phyloP scores from a whole-genome alignment of 2,329 filamentous ascomycete genomes.

The Phaeosphaeria sp. region DNA sequence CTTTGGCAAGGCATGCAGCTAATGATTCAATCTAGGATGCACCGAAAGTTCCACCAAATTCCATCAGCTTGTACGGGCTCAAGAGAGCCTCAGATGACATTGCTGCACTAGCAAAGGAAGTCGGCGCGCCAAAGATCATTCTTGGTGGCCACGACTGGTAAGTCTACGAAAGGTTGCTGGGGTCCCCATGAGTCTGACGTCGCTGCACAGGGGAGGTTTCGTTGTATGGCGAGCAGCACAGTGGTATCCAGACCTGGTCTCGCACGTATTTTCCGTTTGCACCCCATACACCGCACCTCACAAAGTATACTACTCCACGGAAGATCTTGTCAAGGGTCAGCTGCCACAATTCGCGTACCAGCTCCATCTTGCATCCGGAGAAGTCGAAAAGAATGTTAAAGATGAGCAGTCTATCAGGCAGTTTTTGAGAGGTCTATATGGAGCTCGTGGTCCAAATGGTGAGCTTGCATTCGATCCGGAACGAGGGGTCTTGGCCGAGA shows the following conservation, averaged over 20 bases:
- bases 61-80: slow-evolving; percentile 68
- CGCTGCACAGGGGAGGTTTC: slow-evolving; percentile 69
- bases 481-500: slow-evolving; percentile 69
- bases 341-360: slow-evolving; percentile 83
- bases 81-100: slow-evolving; percentile 77
- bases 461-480: slow-evolving; percentile 64
- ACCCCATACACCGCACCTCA: slow-evolving; percentile 70
- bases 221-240: slow-evolving; percentile 77
- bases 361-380: slow-evolving; percentile 74
- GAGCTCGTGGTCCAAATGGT: slow-evolving; percentile 64
- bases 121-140: slow-evolving; percentile 67
- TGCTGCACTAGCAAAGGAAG: slow-evolving; percentile 69
- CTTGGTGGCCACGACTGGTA: slow-evolving; percentile 89
- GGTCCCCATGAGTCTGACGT: slow-evolving; percentile 5
- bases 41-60: slow-evolving; percentile 64
- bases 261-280: slow-evolving; percentile 79
- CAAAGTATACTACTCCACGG: slow-evolving; percentile 61
- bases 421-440: slow-evolving; percentile 76
- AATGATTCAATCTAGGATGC: slow-evolving; percentile 44
- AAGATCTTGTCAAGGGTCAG: slow-evolving; percentile 63
- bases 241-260: slow-evolving; percentile 72
- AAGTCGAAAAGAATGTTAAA: slow-evolving; percentile 55
- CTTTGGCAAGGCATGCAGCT: slow-evolving; percentile 10
- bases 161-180: background rate
- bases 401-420: slow-evolving; percentile 68